These are phyloP conservation scores for Clavispora phyllophila DNA, from an alignment of 805 yeast species.

Conservation along the genomic window DNA sequence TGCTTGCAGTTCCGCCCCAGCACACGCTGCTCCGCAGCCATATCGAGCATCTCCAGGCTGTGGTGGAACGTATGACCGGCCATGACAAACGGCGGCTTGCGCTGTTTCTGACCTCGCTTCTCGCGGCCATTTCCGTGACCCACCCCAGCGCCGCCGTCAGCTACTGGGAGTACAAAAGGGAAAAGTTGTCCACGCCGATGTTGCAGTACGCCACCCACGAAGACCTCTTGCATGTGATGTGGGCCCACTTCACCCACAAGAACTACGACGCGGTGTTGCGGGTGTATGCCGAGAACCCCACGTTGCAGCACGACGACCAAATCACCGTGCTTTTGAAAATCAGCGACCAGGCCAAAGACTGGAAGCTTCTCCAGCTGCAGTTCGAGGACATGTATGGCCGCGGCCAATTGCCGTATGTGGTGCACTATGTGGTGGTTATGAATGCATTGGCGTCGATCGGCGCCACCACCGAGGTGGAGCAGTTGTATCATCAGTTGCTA, in stretches of 20 bases:
- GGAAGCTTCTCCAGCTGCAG: slow-evolving; percentile 50
- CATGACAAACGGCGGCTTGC: slow-evolving; percentile 2
- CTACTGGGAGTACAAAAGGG: slow-evolving; percentile 20
- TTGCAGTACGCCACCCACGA: slow-evolving; percentile 4
- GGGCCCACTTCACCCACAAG: slow-evolving; percentile 19
- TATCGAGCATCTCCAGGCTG: slow-evolving; percentile 3
- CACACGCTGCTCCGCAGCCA: slow-evolving; percentile 7
- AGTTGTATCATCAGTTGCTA: slow-evolving; percentile 44
- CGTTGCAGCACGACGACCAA: slow-evolving; percentile 43
- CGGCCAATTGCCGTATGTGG: slow-evolving; percentile 48
- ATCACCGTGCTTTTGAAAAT: slow-evolving; percentile 45
- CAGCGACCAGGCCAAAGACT: slow-evolving; percentile 42
- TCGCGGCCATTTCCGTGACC: slow-evolving; percentile 7
- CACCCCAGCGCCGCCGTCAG: slow-evolving; percentile 5
- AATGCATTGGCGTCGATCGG: slow-evolving; percentile 50
- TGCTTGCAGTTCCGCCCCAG: slow-evolving; percentile 14
- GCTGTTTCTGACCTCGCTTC: slow-evolving; percentile 16
- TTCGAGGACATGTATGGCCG: slow-evolving; percentile 53
- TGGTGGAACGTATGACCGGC: slow-evolving; percentile 3
- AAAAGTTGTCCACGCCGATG: not conserved
- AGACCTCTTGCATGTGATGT: slow-evolving; percentile 31
- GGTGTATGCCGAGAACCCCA: slow-evolving; percentile 31
- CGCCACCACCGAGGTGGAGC: slow-evolving; percentile 43
- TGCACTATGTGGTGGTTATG: slow-evolving; percentile 60
- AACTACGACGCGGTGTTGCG: slow-evolving; percentile 17